Conservation (phyloP, 1,284 basidiomycete genomes). For the Moesziomyces sp. region DNA sequence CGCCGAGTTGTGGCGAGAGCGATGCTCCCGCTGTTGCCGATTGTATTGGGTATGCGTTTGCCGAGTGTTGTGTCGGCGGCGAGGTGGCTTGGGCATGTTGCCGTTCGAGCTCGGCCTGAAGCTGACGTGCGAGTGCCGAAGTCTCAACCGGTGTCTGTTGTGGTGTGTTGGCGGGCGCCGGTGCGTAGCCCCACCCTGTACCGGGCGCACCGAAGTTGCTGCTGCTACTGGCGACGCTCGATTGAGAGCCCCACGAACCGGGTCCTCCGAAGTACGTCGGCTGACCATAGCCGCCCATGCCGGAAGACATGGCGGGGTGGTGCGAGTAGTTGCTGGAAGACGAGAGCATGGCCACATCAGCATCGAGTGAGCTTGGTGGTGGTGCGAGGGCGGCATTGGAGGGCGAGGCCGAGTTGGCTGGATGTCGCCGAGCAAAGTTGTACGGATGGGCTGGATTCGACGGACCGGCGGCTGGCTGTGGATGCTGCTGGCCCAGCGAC, state of each 20-base stretch:
- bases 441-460: conserved; percentile 2
- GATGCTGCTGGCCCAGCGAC: conserved; percentile 35
- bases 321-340: conserved; percentile 12
- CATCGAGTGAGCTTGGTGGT: conserved; percentile 28
- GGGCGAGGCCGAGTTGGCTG: background rate
- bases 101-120: conserved; percentile 41
- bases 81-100: conserved; percentile 4
- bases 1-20: background rate
- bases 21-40: background rate
- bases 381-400: background rate
- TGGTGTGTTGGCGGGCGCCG: conserved; percentile 52
- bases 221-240: conserved; percentile 7
- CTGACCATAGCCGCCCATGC: background rate
- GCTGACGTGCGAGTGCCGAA: conserved; percentile 36
- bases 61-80: background rate
- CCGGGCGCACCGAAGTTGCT: conserved; percentile 9
- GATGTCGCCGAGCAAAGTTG: conserved; percentile 2
- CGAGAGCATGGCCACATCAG: conserved; percentile 49
- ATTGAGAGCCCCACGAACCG: conserved; percentile 29
- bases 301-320: background rate
- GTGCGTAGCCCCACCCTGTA: conserved; percentile 24
- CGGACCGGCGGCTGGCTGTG: conserved; percentile 15
- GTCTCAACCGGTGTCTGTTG: conserved; percentile 54
- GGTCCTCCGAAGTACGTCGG: conserved; percentile 25
- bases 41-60: background rate